Evolutionary conservation across 176 grass and related monocot species (phyloP).

Genomic region (Oryza nivara): DNA sequence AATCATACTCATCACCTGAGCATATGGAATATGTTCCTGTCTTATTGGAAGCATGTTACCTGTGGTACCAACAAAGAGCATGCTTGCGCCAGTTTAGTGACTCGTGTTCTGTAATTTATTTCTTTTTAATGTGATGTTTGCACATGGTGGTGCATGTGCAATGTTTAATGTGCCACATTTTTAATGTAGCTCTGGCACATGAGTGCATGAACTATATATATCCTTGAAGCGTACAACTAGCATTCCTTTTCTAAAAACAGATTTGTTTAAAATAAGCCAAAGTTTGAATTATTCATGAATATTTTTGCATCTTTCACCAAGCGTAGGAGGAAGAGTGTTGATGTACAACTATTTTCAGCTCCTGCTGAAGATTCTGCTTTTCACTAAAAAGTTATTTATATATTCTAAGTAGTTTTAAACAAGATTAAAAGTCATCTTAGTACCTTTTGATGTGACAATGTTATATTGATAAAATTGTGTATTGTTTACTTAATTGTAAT

Average conservation of each 20-base stretch:
- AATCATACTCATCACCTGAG: neutral
- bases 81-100: neutral
- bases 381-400: neutral
- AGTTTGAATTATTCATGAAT: constrained; percentile 7
- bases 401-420: neutral
- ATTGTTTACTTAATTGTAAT: neutral
- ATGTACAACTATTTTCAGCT: neutral
- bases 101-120: constrained; percentile 23
- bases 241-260: neutral
- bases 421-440: neutral
- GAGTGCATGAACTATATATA: neutral
- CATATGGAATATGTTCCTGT: neutral
- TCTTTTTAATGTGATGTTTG: neutral
- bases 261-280: neutral
- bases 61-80: neutral
- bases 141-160: constrained; percentile 19
- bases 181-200: constrained; percentile 14
- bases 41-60: neutral
- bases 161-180: constrained; percentile 1
- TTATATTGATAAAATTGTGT: neutral
- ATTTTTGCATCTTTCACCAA: neutral
- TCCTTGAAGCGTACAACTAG: neutral
- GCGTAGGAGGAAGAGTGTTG: neutral
- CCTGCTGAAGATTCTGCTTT: neutral
- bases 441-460: neutral